Base-by-base conservation (phyloP, 1,284 basidiomycete genomes). In the Athelia sp. region DNA sequence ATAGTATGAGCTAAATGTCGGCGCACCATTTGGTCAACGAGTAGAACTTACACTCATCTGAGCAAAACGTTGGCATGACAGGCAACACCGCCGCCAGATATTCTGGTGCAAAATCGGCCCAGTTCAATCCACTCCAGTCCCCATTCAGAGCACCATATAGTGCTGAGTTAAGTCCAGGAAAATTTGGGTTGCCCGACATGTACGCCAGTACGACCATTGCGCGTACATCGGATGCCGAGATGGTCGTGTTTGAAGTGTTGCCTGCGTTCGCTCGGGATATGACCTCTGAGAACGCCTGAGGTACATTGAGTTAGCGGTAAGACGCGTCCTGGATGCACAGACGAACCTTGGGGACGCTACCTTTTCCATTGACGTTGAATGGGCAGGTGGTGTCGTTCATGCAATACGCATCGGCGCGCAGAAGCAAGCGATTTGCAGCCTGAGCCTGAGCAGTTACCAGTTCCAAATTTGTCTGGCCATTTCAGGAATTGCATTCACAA, bases 321-420 rank as follows among this genome's bases (percentile, higher is more conserved):
- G 35, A n/a, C n/a, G n/a, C n/a, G 8, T 31, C 22, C 19, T n/a
- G n/a, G 19, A 40, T 40, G n/a, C 8, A 40, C 6, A 21, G 19
- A 40, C 6, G 15, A n/a, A 43, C 54, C 40, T 46, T 46, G 15
- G 51, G 45, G 46, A 56, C 47, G 36, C 54, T 52, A 9, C 55
- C 55, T 19, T 55, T 53, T 1, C 55, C 55, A 38, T 55, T 47
- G 15, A 44, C 40, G 24, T 55, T 45, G 44, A 57, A 57, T 2
- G 55, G 55, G 23, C 55, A 55, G 15, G 54, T 31, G 3, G 51
- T 18, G 34, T 55, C 50, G 15, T 34, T n/a, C 19, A 57, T 19
- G 17, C 55, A 57, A 43, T 50, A 55, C 1, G 54, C 55, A 26
- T 57, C 55, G 3, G 55, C 55, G n/a, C 55, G 54, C 18, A 48